Percentiles rank a stretch among this genome's conserved stretches.
These are phyloP conservation scores for Bondarzewia mesenterica DNA, from an alignment of 1,284 basidiomycete genomes.

Conservation along the genomic window DNA sequence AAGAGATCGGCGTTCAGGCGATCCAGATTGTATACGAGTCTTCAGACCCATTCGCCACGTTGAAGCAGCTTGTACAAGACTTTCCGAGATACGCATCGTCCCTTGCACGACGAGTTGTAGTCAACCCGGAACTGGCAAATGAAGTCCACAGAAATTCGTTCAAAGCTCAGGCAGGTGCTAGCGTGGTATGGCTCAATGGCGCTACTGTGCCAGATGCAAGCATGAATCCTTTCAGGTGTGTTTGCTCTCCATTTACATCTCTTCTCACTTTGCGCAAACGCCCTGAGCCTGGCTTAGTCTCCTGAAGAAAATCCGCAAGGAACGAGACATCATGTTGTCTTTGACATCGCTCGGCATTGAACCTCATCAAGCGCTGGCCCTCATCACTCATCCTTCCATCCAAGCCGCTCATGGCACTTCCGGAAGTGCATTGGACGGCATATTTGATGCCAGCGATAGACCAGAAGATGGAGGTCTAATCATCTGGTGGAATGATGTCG, in stretches of 20 bases:
- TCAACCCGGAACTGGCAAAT: slow-evolving; percentile 40
- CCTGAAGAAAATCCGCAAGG: slow-evolving; percentile 63
- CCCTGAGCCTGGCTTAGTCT: slow-evolving; percentile 44
- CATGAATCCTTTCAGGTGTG: slow-evolving; percentile 60
- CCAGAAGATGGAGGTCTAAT: slow-evolving; percentile 69
- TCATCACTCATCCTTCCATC: slow-evolving; percentile 61
- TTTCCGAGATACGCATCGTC: slow-evolving; percentile 80
- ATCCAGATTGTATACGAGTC: slow-evolving; percentile 66
- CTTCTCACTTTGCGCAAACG: not conserved
- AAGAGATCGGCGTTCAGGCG: slow-evolving; percentile 69
- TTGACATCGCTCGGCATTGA: slow-evolving; percentile 58
- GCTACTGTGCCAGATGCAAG: slow-evolving; percentile 52
- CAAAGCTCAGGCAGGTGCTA: slow-evolving; percentile 45
- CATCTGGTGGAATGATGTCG: slow-evolving; percentile 86
- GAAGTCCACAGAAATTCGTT: slow-evolving; percentile 55
- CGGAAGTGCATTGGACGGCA: slow-evolving; percentile 54
- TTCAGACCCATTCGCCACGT: slow-evolving; percentile 46
- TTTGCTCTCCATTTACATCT: not conserved
- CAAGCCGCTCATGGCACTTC: slow-evolving; percentile 36
- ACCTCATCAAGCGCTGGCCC: slow-evolving; percentile 54
- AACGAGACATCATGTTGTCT: slow-evolving; percentile 57
- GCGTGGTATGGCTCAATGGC: slow-evolving; percentile 77
- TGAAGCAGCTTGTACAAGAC: slow-evolving; percentile 74
- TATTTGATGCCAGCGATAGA: slow-evolving; percentile 88
- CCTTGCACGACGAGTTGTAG: slow-evolving; percentile 57